These are phyloP conservation scores for Heliamphora pulchella DNA, from an alignment of 179 eudicot genomes.

Conservation along the genomic window DNA sequence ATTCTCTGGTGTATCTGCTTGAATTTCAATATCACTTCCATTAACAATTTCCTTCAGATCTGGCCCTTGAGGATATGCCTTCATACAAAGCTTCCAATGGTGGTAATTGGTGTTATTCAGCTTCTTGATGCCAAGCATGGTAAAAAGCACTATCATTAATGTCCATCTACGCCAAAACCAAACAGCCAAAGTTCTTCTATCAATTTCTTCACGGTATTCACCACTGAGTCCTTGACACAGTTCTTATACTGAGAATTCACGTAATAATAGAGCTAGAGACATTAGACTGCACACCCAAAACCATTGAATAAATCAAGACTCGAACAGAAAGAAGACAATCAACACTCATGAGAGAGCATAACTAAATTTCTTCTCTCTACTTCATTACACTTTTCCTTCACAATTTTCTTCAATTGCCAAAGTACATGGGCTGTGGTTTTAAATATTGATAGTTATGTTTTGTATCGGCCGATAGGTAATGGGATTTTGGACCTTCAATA, in stretches of 20 bases:
- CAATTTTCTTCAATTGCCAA: no score
- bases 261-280: background rate
- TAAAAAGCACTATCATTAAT: background rate
- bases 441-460: no score
- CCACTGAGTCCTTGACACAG: background rate
- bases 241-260: background rate
- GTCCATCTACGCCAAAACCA: no score
- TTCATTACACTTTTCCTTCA: background rate
- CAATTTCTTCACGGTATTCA: background rate
- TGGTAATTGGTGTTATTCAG: background rate
- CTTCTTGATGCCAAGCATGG: background rate
- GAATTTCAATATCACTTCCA: background rate
- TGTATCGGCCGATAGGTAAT: no score
- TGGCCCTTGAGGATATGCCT: background rate
- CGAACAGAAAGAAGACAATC: background rate
- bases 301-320: background rate
- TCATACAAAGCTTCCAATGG: background rate
- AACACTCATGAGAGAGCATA: background rate
- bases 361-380: background rate
- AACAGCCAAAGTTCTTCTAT: no score
- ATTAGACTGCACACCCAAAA: background rate
- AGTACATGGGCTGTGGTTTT: no score
- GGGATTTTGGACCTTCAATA: no score
- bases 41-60: background rate
- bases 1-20: conserved; percentile 3